Base-by-base conservation (phyloP, 306 rosid species). In the Cicer chorassanicum region DNA sequence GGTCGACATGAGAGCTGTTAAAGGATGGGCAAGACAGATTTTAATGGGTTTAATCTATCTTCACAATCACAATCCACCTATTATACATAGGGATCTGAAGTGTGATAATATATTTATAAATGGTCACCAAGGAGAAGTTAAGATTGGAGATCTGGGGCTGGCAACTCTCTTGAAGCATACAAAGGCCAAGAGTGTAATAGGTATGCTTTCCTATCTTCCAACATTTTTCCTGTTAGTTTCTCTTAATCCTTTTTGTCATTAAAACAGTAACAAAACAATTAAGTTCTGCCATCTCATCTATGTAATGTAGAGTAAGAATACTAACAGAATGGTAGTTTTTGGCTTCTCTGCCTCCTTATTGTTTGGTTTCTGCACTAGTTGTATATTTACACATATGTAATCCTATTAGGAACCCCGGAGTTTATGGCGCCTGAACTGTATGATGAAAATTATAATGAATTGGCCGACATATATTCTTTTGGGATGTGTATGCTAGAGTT, bases 401-500 rank as follows among this genome's bases (percentile, higher is more conserved):
- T 19, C 9, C 54, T 81, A 51, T 61, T 41, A 86, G 87, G 85
- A 51, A 86, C 89, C 65, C 89, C 87, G 46, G 89, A 83, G 78
- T 86, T 83, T 70, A 86, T 86, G 89, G 89, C 89, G 16, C 87
- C 89, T 78, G 85, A 83, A 73, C 64, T 86, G 71, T 86, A 83
- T 42, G 85, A 86, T 74, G 89, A 86, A 83, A 64, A 60, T 54
- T 86, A 86, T 55, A 86, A 83, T 66, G 85, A 83, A 75, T 83
- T 80, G 43, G 89, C 79, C 0, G 89, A 86, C 79, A 74, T 86
- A 77, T 83, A 86, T 75, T 86, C 87, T 64, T 86, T 86, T 63
- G 87, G 89, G 63, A 78, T 83, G 85, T 66, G 71, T 39, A 66
- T 43, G 71, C 40, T 66, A 15, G 71, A 66, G 71, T 66, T 66